Evolutionary conservation across 495 filamentous ascomycete genomes (phyloP).

Genomic region (Neurospora sp.): DNA sequence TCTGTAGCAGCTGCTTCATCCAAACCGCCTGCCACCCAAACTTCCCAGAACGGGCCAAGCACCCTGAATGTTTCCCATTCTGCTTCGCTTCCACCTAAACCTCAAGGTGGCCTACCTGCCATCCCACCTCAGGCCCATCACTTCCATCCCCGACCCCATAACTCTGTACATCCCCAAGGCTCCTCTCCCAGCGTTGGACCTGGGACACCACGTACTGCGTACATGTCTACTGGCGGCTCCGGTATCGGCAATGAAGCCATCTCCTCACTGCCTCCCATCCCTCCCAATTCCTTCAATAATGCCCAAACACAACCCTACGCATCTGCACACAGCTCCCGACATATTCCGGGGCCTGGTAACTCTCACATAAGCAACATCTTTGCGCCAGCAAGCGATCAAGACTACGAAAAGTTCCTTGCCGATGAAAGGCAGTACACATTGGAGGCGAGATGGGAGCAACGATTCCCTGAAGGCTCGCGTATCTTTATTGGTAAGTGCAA

Average conservation of each 20-base stretch:
- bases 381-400: constrained; percentile 38
- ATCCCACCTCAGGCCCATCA: constrained; percentile 43
- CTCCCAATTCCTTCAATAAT: constrained; percentile 40
- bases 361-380: background rate
- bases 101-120: constrained; percentile 15
- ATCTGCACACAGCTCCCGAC: background rate
- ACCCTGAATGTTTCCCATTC: constrained; percentile 36
- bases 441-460: constrained; percentile 59
- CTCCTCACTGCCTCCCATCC: constrained; percentile 50
- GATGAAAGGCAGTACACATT: constrained; percentile 51
- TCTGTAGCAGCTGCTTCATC: constrained; percentile 14
- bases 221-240: constrained; percentile 41
- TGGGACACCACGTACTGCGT: constrained; percentile 31
- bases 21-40: constrained; percentile 24
- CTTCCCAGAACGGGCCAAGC: constrained; percentile 16
- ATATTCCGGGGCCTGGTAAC: constrained; percentile 35
- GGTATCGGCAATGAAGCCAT: constrained; percentile 42
- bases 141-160: constrained; percentile 11
- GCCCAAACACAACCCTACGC: constrained; percentile 10
- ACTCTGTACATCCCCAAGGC: constrained; percentile 31
- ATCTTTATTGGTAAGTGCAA: constrained; percentile 77
- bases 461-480: constrained; percentile 75
- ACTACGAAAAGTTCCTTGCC: constrained; percentile 73
- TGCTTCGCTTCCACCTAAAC: constrained; percentile 43
- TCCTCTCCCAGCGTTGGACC: constrained; percentile 16